Evolutionary conservation across 1,284 basidiomycete species (phyloP), one percentile per base, ranked within the genome.

Genomic region (Apiotrichum gracile): DNA sequence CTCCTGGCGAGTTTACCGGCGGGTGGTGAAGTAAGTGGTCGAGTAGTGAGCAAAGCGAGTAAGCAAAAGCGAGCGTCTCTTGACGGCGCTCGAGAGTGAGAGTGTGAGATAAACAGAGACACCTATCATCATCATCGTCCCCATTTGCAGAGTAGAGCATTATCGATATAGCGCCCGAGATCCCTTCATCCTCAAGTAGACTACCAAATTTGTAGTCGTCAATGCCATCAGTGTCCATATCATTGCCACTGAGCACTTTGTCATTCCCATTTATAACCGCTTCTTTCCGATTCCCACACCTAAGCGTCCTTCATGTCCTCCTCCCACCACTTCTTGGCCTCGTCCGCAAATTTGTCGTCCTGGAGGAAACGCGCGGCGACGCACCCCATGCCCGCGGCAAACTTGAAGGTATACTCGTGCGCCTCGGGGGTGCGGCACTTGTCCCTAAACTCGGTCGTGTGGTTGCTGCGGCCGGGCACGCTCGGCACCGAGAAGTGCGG

Each of bases 321-420:
- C 48, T 65, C 62, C 45, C 65, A 65, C 54, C 51, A 46, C 49
- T 53, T 55, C 44, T 52, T 59, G 16, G 62, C 61, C 33, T 65
- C 60, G 25, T 65, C 56, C 0, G 69, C 62, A 52, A 66, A 76
- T 27, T 62, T 56, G 24, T 63, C 57, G 40, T 77, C 75, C 0
- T 59, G 54, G 3, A 76, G 33, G 38, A 75, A 66, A 22, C 68
- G 65, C 9, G 66, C 69, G 5, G 62, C 73, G 3, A 67, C 62
- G 5, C 70, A 61, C 5, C 70, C 67, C 43, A 77, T 69, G 5
- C 62, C 74, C 9, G 59, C 60, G 4, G 70, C 61, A 8, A 66
- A 70, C 52, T 73, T 64, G 33, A 63, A 64, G 2, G 65, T 60
- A 19, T 60, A 52, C 19, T 56, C 46, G 64, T 74, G 63, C 19